Conservation (phyloP, 1,284 basidiomycete genomes). For the Irpex lacteus region DNA sequence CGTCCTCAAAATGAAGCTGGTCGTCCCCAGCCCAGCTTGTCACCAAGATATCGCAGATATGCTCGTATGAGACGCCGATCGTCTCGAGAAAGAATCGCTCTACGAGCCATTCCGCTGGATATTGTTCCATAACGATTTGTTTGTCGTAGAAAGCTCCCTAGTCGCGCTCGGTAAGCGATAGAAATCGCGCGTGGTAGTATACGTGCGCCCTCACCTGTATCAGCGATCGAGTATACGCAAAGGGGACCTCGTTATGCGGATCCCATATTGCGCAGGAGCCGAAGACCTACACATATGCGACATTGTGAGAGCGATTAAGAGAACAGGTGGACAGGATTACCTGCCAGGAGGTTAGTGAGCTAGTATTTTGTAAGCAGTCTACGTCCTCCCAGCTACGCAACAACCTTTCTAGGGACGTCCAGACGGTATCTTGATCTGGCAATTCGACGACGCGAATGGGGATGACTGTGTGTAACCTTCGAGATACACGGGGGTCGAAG, state of each 20-base stretch:
- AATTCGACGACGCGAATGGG: conserved; percentile 65
- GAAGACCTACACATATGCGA: conserved; percentile 36
- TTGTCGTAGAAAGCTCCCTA: conserved; percentile 64
- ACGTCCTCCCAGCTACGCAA: conserved; percentile 60
- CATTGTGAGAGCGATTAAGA: background rate
- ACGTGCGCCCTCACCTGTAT: conserved; percentile 42
- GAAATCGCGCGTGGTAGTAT: background rate
- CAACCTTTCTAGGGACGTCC: conserved; percentile 47
- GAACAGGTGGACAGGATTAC: conserved; percentile 31
- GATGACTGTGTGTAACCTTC: conserved; percentile 69
- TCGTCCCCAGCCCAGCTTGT: conserved; percentile 34
- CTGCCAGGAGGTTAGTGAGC: conserved; percentile 59
- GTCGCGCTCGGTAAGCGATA: background rate
- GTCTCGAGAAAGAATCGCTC: conserved; percentile 69
- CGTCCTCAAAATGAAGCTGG: conserved; percentile 35
- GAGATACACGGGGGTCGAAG: conserved; percentile 71
- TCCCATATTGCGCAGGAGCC: conserved; percentile 50
- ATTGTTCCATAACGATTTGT: conserved; percentile 49
- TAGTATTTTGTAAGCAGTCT: conserved; percentile 40
- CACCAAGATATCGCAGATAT: conserved; percentile 38
- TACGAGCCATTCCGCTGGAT: conserved; percentile 51
- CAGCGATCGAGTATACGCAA: conserved; percentile 60
- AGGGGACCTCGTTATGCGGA: conserved; percentile 35
- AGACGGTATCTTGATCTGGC: conserved; percentile 48
- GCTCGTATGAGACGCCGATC: conserved; percentile 48